These are phyloP conservation scores for Fusarium pseudonygamai DNA, from an alignment of 2,329 filamentous ascomycete genomes.

Conservation along the genomic window DNA sequence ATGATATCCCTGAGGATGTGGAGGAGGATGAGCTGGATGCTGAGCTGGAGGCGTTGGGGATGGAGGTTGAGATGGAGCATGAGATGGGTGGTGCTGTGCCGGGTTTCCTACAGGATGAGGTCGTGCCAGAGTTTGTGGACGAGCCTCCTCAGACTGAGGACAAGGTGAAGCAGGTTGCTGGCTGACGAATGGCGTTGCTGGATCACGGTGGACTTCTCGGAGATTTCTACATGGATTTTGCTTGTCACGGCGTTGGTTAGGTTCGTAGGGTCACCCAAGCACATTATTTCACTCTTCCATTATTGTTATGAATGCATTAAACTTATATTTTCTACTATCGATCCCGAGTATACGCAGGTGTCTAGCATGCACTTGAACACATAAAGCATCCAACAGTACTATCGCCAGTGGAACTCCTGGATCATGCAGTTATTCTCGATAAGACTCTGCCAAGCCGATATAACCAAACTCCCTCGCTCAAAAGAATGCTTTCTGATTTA, in stretches of 20 bases:
- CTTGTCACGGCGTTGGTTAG: conserved; percentile 38
- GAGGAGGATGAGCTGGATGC: conserved; percentile 97
- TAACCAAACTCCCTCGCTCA: conserved; percentile 36
- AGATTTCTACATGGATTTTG: background rate
- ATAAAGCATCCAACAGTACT: background rate
- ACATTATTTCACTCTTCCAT: conserved; percentile 18
- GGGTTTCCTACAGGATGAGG: conserved; percentile 89
- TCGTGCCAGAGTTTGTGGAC: conserved; percentile 88
- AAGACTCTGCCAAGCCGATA: conserved; percentile 10
- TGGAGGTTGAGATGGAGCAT: conserved; percentile 90
- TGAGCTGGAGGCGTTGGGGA: conserved; percentile 91
- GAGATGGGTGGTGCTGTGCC: conserved; percentile 74
- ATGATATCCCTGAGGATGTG: conserved; percentile 96
- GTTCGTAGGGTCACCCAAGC: conserved; percentile 29
- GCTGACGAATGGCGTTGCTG: conserved; percentile 46
- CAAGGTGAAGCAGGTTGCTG: conserved; percentile 85
- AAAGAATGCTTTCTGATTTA: conserved; percentile 25
- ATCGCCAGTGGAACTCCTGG: background rate
- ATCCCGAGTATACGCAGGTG: background rate
- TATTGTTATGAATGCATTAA: background rate
- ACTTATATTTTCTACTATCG: background rate
- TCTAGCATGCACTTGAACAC: background rate
- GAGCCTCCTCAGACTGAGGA: conserved; percentile 78
- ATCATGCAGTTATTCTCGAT: conserved; percentile 2
- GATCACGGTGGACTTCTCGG: background rate